These are phyloP conservation scores for Tylopilus plumbeoviolaceoides DNA, from an alignment of 768 basidiomycete genomes.

Conservation along the genomic window DNA sequence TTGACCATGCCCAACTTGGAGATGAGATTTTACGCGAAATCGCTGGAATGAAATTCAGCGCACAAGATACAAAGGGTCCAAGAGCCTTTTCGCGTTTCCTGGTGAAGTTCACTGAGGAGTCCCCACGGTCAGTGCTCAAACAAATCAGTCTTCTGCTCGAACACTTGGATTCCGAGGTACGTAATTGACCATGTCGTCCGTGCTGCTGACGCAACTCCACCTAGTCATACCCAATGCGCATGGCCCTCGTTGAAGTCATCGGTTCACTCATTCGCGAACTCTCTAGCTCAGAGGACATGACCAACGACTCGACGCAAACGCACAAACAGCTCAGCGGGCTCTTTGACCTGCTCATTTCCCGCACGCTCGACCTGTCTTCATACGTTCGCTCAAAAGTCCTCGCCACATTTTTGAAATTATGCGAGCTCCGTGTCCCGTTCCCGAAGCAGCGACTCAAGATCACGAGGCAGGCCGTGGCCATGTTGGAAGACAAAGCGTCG, in stretches of 20 bases:
- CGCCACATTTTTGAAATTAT: constrained; percentile 67
- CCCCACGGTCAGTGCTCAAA: constrained; percentile 78
- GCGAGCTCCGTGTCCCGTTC: constrained; percentile 74
- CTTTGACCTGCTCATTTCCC: constrained; percentile 80
- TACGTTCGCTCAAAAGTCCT: constrained; percentile 93
- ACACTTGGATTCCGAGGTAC: constrained; percentile 90
- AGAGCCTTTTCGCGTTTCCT: constrained; percentile 84
- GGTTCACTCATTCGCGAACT: constrained; percentile 83
- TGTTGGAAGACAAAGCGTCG: constrained; percentile 87
- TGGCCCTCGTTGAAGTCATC: constrained; percentile 89
- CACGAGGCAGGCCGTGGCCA: constrained; percentile 69
- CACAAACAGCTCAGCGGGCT: constrained; percentile 76
- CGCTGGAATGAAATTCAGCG: constrained; percentile 68
- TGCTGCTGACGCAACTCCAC: neutral
- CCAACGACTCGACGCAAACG: constrained; percentile 40
- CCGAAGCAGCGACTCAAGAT: constrained; percentile 80
- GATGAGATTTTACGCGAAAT: constrained; percentile 93
- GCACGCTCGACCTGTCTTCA: constrained; percentile 82
- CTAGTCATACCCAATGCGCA: constrained; percentile 94
- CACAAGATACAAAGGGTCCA: constrained; percentile 84
- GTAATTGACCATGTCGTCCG: constrained; percentile 7
- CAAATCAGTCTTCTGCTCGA: constrained; percentile 81
- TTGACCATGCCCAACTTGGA: constrained; percentile 82
- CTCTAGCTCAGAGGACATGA: constrained; percentile 46
- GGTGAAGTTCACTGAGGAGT: constrained; percentile 71